Evolutionary conservation across 352 stramenopile species (phyloP).

Genomic region (Phytophthora multivora): DNA sequence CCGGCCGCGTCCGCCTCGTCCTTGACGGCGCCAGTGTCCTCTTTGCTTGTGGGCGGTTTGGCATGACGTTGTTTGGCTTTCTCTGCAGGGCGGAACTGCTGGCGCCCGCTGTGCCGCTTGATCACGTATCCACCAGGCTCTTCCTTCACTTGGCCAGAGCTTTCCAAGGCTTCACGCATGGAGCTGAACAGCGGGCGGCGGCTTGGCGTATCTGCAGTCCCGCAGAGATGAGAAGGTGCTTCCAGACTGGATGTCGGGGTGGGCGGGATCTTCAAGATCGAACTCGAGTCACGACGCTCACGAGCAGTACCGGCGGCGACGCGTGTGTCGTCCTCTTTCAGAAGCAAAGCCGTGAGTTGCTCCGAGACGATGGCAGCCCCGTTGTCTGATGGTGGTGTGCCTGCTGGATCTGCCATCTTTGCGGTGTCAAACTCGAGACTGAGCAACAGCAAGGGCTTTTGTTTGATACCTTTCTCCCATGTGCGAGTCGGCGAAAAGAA

Average conservation of each 20-base stretch:
- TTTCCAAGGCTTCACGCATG: slow-evolving; percentile 50
- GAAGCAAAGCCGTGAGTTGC: slow-evolving; percentile 18
- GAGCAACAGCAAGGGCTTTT: slow-evolving; percentile 6
- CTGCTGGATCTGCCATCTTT: slow-evolving; percentile 27
- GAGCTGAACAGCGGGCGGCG: slow-evolving; percentile 45
- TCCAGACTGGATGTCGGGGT: slow-evolving; percentile 3
- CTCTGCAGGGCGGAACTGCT: slow-evolving; percentile 9
- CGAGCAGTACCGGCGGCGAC: not conserved
- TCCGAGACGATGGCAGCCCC: slow-evolving; percentile 20
- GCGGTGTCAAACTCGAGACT: slow-evolving; percentile 26
- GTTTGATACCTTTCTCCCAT: slow-evolving; percentile 28
- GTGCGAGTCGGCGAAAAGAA: slow-evolving; percentile 27
- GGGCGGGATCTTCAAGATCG: slow-evolving; percentile 2
- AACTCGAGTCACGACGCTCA: slow-evolving; percentile 1
- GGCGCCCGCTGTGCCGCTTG: slow-evolving; percentile 28
- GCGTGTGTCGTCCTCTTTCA: slow-evolving; percentile 25
- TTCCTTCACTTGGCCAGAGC: slow-evolving; percentile 39
- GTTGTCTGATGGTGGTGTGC: slow-evolving; percentile 16
- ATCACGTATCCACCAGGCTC: slow-evolving; percentile 44
- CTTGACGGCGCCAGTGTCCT: slow-evolving; percentile 4
- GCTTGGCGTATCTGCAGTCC: slow-evolving; percentile 5
- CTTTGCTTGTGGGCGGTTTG: slow-evolving; percentile 17
- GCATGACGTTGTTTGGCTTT: slow-evolving; percentile 17
- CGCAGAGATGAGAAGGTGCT: not conserved
- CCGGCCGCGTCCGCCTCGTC: slow-evolving; percentile 48